Base-by-base conservation (phyloP, 495 filamentous ascomycete genomes). In the Penicillium malachiteum region DNA sequence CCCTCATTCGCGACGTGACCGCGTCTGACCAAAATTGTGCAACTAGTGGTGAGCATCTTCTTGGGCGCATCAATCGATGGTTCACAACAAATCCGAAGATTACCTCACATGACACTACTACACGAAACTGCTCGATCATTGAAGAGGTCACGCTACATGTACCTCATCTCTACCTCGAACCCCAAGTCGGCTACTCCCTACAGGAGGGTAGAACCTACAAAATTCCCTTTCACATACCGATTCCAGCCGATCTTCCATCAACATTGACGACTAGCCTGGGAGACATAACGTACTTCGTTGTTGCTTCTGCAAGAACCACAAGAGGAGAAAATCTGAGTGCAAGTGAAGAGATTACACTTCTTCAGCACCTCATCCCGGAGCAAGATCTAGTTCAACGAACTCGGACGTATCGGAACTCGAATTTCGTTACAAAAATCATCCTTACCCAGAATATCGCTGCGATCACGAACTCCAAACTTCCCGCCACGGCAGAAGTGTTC, bases 201-300 rank as follows among this genome's bases (percentile, higher is more conserved):
- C 9, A 43, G 40, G 7, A 43, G 7, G 40, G 40, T 3, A 43
- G 21, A 18, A 33, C 48, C 55, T 42, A 57, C 35, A 57, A 42
- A 18, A 57, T 57, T 17, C 55, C 49, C 12, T 57, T 57, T 34
- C 32, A 39, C 7, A 33, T 57, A 13, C 55, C 55, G 8, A 39
- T 57, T 14, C 16, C 49, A 14, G 48, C n/a, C 21, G 35, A 35
- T 17, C 47, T 43, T 13, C 34, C 34, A 26, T 26, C 21, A 26
- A 26, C 21, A 26, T 26, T 26, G 21, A 26, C 21, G 2, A 26
- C 21, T 4, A 26, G 21, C 21, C 21, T 26, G 21, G 21, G 21
- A 26, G 34, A 37, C 7, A 13, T 37, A 9, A 10, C 2, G 7
- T 37, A 37, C 5, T 37, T 2, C 5, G 12, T 37, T 9, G 34